A percentile compares a stretch with the other conserved stretches of the same genome.
Evolutionary conservation across 2,329 filamentous ascomycete genomes (phyloP).

Genomic region (Orbilia javanica): DNA sequence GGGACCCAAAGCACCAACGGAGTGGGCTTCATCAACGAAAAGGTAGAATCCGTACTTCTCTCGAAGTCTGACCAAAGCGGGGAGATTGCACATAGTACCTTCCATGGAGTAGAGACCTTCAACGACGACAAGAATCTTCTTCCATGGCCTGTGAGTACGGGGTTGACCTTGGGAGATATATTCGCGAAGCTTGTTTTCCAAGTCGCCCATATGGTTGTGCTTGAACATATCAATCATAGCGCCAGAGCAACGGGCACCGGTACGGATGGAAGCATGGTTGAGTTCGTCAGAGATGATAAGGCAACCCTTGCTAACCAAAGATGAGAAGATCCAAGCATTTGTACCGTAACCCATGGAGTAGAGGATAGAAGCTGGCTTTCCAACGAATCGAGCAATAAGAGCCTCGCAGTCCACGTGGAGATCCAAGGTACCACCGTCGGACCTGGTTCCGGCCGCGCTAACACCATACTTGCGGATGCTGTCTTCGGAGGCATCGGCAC

Average conservation of each 20-base stretch:
- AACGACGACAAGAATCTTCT: conserved; percentile 96
- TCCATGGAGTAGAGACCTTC: conserved; percentile 99
- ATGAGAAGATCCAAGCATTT: conserved; percentile 92
- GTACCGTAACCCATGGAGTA: conserved; percentile 99
- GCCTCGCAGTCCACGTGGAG: conserved; percentile 89
- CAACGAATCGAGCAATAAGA: conserved; percentile 88
- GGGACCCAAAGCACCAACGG: conserved; percentile 90
- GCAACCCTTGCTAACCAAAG: conserved; percentile 90
- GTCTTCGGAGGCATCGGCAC: conserved; percentile 91
- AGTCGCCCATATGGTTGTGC: conserved; percentile 92
- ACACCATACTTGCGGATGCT: conserved; percentile 87
- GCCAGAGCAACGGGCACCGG: conserved; percentile 91
- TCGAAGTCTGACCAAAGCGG: conserved; percentile 86
- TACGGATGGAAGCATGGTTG: conserved; percentile 97
- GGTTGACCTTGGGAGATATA: conserved; percentile 96
- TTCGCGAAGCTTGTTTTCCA: conserved; percentile 88
- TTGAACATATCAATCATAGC: conserved; percentile 97
- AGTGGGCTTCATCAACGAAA: conserved; percentile 97
- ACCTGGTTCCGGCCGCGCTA: conserved; percentile 82
- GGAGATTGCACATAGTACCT: conserved; percentile 98
- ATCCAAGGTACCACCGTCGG: conserved; percentile 87
- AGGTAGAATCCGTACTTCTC: conserved; percentile 96
- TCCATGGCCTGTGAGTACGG: conserved; percentile 98
- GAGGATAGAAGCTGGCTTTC: conserved; percentile 93
- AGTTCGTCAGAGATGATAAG: conserved; percentile 96